Evolutionary conservation across 1,284 basidiomycete genomes (phyloP).

Genomic region (Taiwanofungus camphoratus): DNA sequence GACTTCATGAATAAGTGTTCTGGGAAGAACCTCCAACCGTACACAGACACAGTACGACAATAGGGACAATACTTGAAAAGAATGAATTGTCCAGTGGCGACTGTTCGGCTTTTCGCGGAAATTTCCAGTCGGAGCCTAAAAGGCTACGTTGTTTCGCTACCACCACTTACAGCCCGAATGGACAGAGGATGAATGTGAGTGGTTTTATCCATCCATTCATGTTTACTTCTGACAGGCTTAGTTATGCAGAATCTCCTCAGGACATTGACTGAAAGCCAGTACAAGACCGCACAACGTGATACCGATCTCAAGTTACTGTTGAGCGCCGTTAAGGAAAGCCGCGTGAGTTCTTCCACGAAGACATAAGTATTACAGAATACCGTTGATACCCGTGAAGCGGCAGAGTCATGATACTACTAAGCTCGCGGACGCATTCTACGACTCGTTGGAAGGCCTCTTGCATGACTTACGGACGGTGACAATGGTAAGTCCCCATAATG

Average conservation of each 20-base stretch:
- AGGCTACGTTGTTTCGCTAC: conserved; percentile 30
- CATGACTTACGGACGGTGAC: conserved; percentile 76
- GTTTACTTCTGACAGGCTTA: conserved; percentile 16
- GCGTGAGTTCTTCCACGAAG: conserved; percentile 45
- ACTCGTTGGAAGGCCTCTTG: conserved; percentile 83
- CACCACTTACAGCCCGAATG: conserved; percentile 20
- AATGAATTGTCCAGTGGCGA: background rate
- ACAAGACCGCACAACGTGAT: conserved; percentile 44
- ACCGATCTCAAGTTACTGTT: conserved; percentile 68
- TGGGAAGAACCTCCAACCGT: no score
- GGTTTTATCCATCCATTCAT: conserved; percentile 23
- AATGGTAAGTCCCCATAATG: conserved; percentile 41
- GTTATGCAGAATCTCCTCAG: conserved; percentile 65
- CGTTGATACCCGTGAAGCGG: conserved; percentile 30
- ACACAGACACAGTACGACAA: no score
- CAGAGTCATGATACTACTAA: conserved; percentile 62
- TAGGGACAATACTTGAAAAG: background rate
- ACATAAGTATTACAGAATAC: conserved; percentile 6
- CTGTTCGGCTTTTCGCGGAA: conserved; percentile 17
- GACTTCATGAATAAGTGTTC: no score
- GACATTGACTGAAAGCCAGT: conserved; percentile 65
- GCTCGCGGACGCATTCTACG: conserved; percentile 85
- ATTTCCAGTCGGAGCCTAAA: conserved; percentile 6
- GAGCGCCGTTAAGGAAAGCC: conserved; percentile 67
- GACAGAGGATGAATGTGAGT: conserved; percentile 38